These are phyloP conservation scores for Sicyos edulis DNA, from an alignment of 306 rosid species.

Conservation along the genomic window DNA sequence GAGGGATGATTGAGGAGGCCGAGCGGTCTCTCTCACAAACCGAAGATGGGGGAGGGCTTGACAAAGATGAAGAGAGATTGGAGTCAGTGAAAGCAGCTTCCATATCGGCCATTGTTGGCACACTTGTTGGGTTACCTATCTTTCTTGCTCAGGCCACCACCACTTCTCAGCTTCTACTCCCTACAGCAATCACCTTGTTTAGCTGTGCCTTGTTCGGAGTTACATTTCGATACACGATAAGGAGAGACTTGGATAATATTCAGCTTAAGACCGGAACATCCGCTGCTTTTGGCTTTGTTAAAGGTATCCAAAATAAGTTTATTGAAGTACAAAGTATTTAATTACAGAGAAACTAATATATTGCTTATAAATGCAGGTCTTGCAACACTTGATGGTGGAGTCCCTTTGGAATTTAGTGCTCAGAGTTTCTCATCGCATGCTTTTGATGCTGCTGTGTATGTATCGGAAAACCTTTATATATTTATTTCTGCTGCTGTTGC, in stretches of 20 bases:
- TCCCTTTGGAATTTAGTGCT: conserved; percentile 39
- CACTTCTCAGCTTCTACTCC: conserved; percentile 49
- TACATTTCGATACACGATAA: conserved; percentile 58
- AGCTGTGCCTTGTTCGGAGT: conserved; percentile 76
- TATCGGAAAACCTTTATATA: conserved; percentile 53
- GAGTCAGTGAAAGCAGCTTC: conserved; percentile 71
- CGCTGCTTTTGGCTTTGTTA: conserved; percentile 82
- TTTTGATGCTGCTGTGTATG: conserved; percentile 48
- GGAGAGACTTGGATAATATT: conserved; percentile 67
- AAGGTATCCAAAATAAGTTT: conserved; percentile 41
- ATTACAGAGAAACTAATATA: not conserved
- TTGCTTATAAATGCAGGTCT: conserved; percentile 53
- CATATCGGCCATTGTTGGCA: conserved; percentile 61
- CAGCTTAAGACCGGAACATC: conserved; percentile 79
- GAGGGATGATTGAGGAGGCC: conserved; percentile 65
- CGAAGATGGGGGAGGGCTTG: conserved; percentile 32
- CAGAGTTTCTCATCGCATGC: conserved; percentile 60
- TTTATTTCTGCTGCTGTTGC: conserved; percentile 66
- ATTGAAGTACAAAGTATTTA: not conserved
- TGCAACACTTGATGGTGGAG: conserved; percentile 50
- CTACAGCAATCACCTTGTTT: conserved; percentile 50
- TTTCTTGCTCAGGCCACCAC: conserved; percentile 42
- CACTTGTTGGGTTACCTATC: conserved; percentile 59
- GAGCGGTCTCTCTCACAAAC: conserved; percentile 45
- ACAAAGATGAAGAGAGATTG: conserved; percentile 55